phyloP scores from a whole-genome alignment of 257 asterid genomes.

The Datura wrightii region DNA sequence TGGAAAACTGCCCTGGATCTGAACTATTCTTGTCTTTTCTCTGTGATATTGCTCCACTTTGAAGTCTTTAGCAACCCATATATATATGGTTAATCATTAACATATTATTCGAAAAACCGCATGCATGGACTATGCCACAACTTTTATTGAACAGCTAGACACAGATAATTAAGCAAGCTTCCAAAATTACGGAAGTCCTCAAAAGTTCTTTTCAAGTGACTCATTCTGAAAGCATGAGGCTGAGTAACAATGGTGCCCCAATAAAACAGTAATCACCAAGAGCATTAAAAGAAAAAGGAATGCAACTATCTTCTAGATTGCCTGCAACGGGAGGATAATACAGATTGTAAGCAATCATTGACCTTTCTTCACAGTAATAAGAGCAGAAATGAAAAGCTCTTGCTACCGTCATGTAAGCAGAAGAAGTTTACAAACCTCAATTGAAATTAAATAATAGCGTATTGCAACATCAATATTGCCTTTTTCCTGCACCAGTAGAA shows the following conservation, averaged over 20 bases:
- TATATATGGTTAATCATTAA: neutral
- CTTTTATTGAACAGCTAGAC: neutral
- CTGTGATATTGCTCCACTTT: neutral
- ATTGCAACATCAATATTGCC: slow-evolving; percentile 94
- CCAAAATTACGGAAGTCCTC: neutral
- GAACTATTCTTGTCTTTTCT: neutral
- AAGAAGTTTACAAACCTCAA: slow-evolving; percentile 71
- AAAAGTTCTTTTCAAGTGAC: neutral
- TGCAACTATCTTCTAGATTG: neutral
- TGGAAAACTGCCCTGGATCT: neutral
- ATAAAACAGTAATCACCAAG: neutral
- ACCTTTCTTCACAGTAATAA: neutral
- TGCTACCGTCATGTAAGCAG: neutral
- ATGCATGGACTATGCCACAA: neutral
- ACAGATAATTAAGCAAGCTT: slow-evolving; percentile 12
- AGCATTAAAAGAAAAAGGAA: neutral
- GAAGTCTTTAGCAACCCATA: slow-evolving; percentile 10
- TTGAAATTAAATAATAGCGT: slow-evolving; percentile 91
- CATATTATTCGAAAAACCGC: neutral
- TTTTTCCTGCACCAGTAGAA: slow-evolving; percentile 72
- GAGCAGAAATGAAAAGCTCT: neutral
- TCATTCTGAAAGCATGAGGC: slow-evolving; percentile 19
- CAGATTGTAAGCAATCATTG: neutral
- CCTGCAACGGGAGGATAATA: neutral
- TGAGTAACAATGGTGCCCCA: neutral